Evolutionary conservation across 371 early-diverging fungal genomes (phyloP), one percentile per base, ranked within the genome.

Genomic region (Choanephora cucurbitarum): DNA sequence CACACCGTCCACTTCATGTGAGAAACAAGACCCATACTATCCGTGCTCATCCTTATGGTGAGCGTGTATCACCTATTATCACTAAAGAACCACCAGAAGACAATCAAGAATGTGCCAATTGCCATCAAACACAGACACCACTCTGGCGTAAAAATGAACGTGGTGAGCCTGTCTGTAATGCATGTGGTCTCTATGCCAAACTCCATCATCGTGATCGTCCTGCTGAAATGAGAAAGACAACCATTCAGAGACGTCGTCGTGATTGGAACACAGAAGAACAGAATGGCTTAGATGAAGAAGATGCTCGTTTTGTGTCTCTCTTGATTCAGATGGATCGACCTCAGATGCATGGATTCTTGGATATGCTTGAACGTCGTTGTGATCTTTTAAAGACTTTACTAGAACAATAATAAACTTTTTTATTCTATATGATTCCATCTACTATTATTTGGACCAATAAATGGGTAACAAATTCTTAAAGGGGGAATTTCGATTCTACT

Each of bases 101-200:
- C 3, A 44, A 48, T 49, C 67, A 66, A 44, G 55, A 59, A 42
- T 95, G 95, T 64, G 85, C 87, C 23, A 93, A 96, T 62, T 95
- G 95, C 60, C 76, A 78, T 11, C 91, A 92, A 47, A 92, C 90
- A 0, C 83, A 88, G 50, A 96, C 95, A 0, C 95, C 95, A 5
- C 83, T 94, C 41, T 95, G 95, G 95, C 81, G 96, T 3, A 86
- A 92, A 64, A 90, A 92, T 61, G 83, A 86, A 18, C 81, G 87
- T 40, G 93, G 92, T 15, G 85, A 90, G 62, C 81, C 89, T 17
- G 87, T 94, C 18, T 95, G 97, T 71, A 95, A 95, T 66, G 94
- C 96, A 0, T 95, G 95, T 52, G 94, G 95, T 15, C 75, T 96
- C 6, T 95, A 95, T 67, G 67, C 67, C 44, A 66, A 66, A 23